Evolutionary conservation across 2,329 filamentous ascomycete genomes (phyloP).

Genomic region (Emericellopsis atlantica): DNA sequence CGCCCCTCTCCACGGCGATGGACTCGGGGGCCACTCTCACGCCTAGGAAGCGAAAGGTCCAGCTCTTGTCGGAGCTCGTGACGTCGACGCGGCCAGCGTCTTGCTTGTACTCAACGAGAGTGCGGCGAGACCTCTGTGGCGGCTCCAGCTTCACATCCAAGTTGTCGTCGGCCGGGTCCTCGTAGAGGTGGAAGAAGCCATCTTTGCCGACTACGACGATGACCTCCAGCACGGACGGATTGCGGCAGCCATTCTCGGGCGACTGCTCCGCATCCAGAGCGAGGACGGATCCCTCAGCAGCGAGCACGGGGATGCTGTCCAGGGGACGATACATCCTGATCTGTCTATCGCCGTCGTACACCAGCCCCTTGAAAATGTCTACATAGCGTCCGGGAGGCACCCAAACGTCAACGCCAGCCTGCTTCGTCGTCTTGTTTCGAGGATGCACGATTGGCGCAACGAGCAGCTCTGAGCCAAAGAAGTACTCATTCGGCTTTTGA

Average conservation of each 20-base stretch:
- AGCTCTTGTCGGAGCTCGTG: conserved; percentile 1
- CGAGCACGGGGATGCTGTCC: conserved; percentile 36
- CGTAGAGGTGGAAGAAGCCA: conserved; percentile 33
- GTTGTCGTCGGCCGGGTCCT: conserved; percentile 20
- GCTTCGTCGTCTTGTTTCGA: conserved; percentile 28
- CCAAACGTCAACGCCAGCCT: conserved; percentile 39
- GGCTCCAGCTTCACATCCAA: not conserved
- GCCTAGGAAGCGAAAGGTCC: conserved; percentile 4
- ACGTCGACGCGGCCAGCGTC: conserved; percentile 3
- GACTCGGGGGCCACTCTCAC: not conserved
- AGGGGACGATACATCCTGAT: conserved; percentile 37
- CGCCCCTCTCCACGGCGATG: not conserved
- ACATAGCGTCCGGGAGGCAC: conserved; percentile 40
- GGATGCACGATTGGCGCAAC: conserved; percentile 43
- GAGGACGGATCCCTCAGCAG: conserved; percentile 43
- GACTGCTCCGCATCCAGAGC: conserved; percentile 31
- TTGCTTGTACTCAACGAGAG: conserved; percentile 4
- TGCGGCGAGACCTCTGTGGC: not conserved
- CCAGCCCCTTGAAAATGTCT: conserved; percentile 43
- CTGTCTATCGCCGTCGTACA: conserved; percentile 44
- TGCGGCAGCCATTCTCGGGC: conserved; percentile 30
- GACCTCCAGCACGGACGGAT: conserved; percentile 34
- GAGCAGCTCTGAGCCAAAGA: conserved; percentile 43
- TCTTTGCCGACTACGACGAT: conserved; percentile 33
- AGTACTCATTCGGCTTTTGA: conserved; percentile 41